These are phyloP conservation scores for Pleurotus salmoneostramineus DNA, from an alignment of 768 basidiomycete genomes.

Conservation along the genomic window DNA sequence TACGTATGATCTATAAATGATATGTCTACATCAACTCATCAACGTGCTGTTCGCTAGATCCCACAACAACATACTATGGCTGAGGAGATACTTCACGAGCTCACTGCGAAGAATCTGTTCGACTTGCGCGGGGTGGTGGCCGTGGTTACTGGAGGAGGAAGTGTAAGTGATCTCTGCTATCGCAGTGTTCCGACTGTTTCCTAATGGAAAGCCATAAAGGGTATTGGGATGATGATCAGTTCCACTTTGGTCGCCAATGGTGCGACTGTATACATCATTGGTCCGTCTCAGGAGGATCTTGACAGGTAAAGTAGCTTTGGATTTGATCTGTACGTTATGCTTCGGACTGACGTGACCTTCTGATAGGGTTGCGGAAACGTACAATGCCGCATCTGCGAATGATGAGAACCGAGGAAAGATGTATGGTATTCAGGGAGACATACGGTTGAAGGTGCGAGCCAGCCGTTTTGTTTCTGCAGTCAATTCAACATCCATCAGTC, in stretches of 20 bases:
- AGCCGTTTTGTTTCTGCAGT: background rate
- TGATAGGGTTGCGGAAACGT: conserved; percentile 27
- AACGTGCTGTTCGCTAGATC: background rate
- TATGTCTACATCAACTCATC: background rate
- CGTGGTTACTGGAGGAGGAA: conserved; percentile 43
- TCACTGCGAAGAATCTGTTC: conserved; percentile 34
- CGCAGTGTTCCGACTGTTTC: background rate
- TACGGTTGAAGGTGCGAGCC: conserved; percentile 30
- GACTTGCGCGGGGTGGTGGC: conserved; percentile 42
- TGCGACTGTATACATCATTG: conserved; percentile 45
- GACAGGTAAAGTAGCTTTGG: conserved; percentile 24
- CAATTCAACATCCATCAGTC: conserved; percentile 20
- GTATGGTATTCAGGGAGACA: conserved; percentile 36
- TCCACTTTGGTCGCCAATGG: conserved; percentile 44
- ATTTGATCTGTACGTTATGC: background rate
- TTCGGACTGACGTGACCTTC: background rate
- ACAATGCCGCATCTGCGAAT: conserved; percentile 31
- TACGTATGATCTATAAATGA: background rate
- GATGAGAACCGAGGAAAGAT: conserved; percentile 27
- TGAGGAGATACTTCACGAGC: conserved; percentile 23
- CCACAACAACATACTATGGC: conserved; percentile 13
- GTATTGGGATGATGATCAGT: conserved; percentile 47
- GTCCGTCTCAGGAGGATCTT: conserved; percentile 36
- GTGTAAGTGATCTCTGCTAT: conserved; percentile 21
- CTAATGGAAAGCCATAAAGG: conserved; percentile 18